Evolutionary conservation across 2,329 filamentous ascomycete species (phyloP).

Genomic region (Apiospora hydei): DNA sequence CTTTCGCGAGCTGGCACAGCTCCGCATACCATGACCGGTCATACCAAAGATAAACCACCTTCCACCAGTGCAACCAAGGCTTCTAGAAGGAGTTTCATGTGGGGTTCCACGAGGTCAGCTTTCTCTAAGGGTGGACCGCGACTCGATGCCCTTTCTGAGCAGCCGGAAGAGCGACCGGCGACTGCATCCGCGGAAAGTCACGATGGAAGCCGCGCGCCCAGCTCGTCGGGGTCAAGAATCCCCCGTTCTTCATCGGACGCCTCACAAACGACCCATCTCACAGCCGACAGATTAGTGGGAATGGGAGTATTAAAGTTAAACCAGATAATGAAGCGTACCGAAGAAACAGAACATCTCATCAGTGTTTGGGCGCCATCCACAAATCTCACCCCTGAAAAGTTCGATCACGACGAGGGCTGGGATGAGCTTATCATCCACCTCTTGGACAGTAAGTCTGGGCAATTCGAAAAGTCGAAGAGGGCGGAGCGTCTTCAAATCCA

Average conservation of each 20-base stretch:
- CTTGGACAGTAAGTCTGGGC: conserved; percentile 75
- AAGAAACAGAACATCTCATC: conserved; percentile 78
- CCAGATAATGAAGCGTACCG: conserved; percentile 72
- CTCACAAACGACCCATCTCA: conserved; percentile 48
- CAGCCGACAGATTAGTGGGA: conserved; percentile 73
- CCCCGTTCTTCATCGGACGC: conserved; percentile 48
- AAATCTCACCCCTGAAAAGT: conserved; percentile 61
- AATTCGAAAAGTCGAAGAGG: conserved; percentile 74
- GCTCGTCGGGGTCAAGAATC: conserved; percentile 61
- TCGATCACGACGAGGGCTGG: conserved; percentile 70
- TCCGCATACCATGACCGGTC: conserved; percentile 46
- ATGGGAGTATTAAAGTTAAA: conserved; percentile 82
- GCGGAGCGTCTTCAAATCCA: conserved; percentile 83
- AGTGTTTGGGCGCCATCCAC: conserved; percentile 76
- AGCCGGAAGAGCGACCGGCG: conserved; percentile 49
- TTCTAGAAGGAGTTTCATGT: conserved; percentile 73
- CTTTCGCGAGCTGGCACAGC: conserved; percentile 59
- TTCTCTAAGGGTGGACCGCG: conserved; percentile 62
- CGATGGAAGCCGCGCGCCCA: conserved; percentile 56
- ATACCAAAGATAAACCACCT: conserved; percentile 58
- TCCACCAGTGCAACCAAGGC: conserved; percentile 59
- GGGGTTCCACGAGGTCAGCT: conserved; percentile 63
- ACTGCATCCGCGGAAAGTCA: conserved; percentile 49
- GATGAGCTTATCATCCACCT: conserved; percentile 76
- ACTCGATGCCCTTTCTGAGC: conserved; percentile 65